These are phyloP conservation scores for Wickerhamomyces alni DNA, from an alignment of 805 yeast genomes.

Conservation along the genomic window DNA sequence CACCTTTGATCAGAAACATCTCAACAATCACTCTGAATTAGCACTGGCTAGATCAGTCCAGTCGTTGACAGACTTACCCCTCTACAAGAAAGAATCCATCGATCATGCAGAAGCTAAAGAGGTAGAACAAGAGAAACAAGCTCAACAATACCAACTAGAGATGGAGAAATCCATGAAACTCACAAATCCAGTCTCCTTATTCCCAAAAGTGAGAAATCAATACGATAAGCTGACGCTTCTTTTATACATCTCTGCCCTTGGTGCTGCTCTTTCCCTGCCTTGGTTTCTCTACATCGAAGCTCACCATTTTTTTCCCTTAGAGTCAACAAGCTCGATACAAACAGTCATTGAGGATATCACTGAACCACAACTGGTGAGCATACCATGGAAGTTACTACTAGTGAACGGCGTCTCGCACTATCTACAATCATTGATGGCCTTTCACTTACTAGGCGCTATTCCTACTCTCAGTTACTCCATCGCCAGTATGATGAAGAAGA, in stretches of 20 bases:
- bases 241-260: conserved; percentile 71
- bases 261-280: conserved; percentile 64
- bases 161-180: conserved; percentile 8
- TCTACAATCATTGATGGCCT: conserved; percentile 73
- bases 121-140: conserved; percentile 5
- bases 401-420: conserved; percentile 75
- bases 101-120: conserved; percentile 7
- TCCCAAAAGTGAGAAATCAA: conserved; percentile 29
- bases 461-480: conserved; percentile 84
- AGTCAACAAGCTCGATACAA: background rate
- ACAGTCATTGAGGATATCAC: conserved; percentile 10
- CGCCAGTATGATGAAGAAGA: conserved; percentile 83
- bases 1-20: conserved; percentile 34
- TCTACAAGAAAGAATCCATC: background rate
- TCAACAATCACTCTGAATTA: conserved; percentile 20
- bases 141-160: conserved; percentile 10
- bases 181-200: background rate
- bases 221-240: conserved; percentile 81
- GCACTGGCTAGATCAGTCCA: conserved; percentile 9
- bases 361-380: conserved; percentile 23
- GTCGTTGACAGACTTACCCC: background rate
- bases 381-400: conserved; percentile 45
- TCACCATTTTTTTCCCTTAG: conserved; percentile 21
- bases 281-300: conserved; percentile 67
- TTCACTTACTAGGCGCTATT: conserved; percentile 71